Evolutionary conservation across 2,329 filamentous ascomycete genomes (phyloP).

Genomic region (Claviceps sp.): DNA sequence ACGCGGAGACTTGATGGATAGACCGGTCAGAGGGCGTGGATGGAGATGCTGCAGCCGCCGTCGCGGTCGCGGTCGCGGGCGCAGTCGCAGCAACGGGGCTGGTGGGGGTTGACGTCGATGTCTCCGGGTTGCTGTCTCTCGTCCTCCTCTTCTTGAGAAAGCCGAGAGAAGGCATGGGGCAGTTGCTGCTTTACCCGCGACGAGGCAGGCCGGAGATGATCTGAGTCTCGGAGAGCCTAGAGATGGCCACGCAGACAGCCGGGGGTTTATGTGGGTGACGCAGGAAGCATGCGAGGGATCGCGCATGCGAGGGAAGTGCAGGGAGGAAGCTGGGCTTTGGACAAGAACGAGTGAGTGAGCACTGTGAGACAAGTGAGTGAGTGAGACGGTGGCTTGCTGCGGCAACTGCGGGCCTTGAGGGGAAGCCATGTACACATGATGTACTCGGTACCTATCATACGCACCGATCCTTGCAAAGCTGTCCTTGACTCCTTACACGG

Average conservation of each 20-base stretch:
- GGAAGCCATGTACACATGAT: background rate
- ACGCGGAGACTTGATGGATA: slow-evolving; percentile 13
- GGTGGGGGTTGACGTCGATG: slow-evolving; percentile 50
- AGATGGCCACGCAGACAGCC: slow-evolving; percentile 1
- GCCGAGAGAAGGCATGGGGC: slow-evolving; percentile 78
- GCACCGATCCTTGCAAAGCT: too few species aligned
- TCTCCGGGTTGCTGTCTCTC: slow-evolving; percentile 70
- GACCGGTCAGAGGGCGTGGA: slow-evolving; percentile 32
- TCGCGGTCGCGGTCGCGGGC: background rate
- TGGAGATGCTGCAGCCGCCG: slow-evolving; percentile 24
- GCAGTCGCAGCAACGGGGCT: slow-evolving; percentile 43
- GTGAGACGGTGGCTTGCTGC: background rate
- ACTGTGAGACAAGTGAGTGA: background rate
- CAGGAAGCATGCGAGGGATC: slow-evolving; percentile 2
- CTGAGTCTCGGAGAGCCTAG: background rate
- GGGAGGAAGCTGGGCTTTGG: background rate
- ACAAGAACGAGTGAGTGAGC: background rate
- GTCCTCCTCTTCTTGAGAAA: slow-evolving; percentile 98
- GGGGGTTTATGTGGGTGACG: background rate
- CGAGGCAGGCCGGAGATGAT: slow-evolving; percentile 1
- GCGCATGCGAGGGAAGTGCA: background rate
- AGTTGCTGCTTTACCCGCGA: slow-evolving; percentile 7
- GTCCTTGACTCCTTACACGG: too few species aligned
- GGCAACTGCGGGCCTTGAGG: background rate
- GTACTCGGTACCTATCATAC: too few species aligned